Base-by-base conservation (phyloP, 2,329 filamentous ascomycete species). In the Apiospora hydei region DNA sequence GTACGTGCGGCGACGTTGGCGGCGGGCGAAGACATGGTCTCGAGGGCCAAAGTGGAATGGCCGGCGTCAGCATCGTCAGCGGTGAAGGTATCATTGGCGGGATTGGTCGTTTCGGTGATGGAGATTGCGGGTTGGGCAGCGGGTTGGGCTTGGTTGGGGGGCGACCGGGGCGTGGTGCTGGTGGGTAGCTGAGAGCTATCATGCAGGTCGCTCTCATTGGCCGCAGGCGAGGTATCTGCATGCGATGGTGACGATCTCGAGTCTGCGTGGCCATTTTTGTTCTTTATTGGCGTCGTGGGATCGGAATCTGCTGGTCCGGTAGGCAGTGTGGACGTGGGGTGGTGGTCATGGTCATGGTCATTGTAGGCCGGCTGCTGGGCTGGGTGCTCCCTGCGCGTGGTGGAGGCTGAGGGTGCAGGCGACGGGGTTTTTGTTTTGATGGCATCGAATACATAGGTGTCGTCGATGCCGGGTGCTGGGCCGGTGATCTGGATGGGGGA, bases 361-460 rank as follows among this genome's bases (percentile, higher is more conserved):
- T 21, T 24, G 67, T 69, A 10, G 16, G 34, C 67, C 38, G n/a
- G 44, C 4, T 26, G 44, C 4, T 26, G 44, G 26, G 44, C 8
- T 30, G 49, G 67, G 44, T 44, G 21, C 10, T 38, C 67, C 16
- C 67, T 49, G 34, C 26, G 13, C 18, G 61, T 51, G 57, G 71
- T 49, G 24, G 70, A 43, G 44, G 73, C 41, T 67, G 72, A 41
- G 24, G 71, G 38, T 34, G 74, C 66, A 41, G 71, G 71, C 34
- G 71, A 49, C 34, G 74, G 53, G 57, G 72, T 71, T 24, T 75
- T 75, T 69, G 77, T 78, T 72, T 82, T 84, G 26, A 78, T 77
- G 46, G 71, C 80, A 76, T 91, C 89, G 76, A 91, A 91, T 67
- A 90, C 80, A 77, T 85, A 91, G 34, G 88, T 90, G 78, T 91